phyloP scores from a whole-genome alignment of 2,329 filamentous ascomycete genomes.

The Lachnum nothofagi region DNA sequence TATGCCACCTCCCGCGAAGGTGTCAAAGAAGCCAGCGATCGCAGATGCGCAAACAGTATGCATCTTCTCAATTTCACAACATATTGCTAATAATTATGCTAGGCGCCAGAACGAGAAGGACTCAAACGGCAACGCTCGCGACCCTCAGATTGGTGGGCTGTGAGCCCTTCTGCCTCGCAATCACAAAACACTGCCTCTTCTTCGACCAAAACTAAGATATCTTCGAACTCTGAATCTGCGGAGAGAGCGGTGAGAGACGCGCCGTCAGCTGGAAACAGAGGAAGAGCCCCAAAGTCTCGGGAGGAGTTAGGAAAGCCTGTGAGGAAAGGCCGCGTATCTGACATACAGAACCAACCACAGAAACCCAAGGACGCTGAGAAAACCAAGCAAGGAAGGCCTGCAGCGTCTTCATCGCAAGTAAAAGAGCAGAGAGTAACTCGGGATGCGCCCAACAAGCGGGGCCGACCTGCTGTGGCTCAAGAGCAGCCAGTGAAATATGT shows the following conservation, averaged over 20 bases:
- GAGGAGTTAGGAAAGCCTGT: background rate
- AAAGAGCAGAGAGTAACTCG: background rate
- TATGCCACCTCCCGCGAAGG: background rate
- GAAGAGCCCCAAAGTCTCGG: background rate
- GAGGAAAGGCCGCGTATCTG: slow-evolving; percentile 3
- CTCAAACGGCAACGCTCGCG: slow-evolving; percentile 12
- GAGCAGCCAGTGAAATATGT: background rate
- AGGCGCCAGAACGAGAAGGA: background rate
- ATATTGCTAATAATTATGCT: background rate
- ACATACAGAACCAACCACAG: background rate
- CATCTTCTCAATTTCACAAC: no score
- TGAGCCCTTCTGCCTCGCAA: background rate
- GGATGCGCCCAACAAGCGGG: slow-evolving; percentile 4
- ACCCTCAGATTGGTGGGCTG: slow-evolving; percentile 16
- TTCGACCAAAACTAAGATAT: background rate
- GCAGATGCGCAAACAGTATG: background rate
- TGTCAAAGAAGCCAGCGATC: background rate
- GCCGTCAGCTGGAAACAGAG: slow-evolving; percentile 8
- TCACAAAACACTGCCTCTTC: background rate
- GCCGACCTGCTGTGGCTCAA: background rate
- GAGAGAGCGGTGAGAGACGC: slow-evolving; percentile 1
- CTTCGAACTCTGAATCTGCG: background rate
- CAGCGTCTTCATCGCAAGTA: no score
- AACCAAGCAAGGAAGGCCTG: background rate
- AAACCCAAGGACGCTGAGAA: background rate